Conservation (phyloP, 768 basidiomycete genomes). For the Pleurotus cornucopiae region DNA sequence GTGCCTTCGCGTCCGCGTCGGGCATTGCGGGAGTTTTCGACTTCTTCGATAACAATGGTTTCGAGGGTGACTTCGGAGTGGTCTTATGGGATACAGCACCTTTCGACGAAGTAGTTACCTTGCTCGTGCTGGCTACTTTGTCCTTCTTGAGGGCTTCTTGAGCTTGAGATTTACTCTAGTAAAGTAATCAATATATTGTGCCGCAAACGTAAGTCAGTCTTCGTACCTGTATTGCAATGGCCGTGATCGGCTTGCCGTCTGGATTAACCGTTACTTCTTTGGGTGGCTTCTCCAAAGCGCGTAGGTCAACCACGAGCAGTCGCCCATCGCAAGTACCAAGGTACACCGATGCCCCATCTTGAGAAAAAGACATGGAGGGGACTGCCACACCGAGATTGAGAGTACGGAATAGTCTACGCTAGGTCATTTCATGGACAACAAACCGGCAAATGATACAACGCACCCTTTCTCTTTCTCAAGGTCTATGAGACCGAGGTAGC, state of each 20-base stretch:
- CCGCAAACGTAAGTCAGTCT: neutral
- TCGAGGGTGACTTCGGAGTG: neutral
- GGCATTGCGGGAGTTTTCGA: neutral
- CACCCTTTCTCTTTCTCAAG: slow-evolving; percentile 75
- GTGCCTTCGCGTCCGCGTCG: neutral
- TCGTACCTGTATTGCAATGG: slow-evolving; percentile 55
- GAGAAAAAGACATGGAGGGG: slow-evolving; percentile 63
- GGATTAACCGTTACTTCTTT: slow-evolving; percentile 49
- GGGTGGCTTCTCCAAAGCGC: slow-evolving; percentile 62
- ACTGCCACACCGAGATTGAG: slow-evolving; percentile 48
- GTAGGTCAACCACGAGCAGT: slow-evolving; percentile 59
- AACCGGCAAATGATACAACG: slow-evolving; percentile 14
- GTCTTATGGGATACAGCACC: neutral
- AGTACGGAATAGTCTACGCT: slow-evolving; percentile 51
- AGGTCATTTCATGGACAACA: neutral
- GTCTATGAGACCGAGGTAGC: slow-evolving; percentile 58
- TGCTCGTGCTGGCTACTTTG: neutral
- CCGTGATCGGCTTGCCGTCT: slow-evolving; percentile 40
- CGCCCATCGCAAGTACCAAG: slow-evolving; percentile 62
- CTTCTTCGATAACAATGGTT: neutral
- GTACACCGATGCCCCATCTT: slow-evolving; percentile 65
- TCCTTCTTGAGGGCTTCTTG: neutral
- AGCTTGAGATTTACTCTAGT: slow-evolving; percentile 19
- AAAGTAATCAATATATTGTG: neutral
- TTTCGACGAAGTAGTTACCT: neutral